Evolutionary conservation across 2,329 filamentous ascomycete species (phyloP).

Genomic region (Zymoseptoria passerinii): DNA sequence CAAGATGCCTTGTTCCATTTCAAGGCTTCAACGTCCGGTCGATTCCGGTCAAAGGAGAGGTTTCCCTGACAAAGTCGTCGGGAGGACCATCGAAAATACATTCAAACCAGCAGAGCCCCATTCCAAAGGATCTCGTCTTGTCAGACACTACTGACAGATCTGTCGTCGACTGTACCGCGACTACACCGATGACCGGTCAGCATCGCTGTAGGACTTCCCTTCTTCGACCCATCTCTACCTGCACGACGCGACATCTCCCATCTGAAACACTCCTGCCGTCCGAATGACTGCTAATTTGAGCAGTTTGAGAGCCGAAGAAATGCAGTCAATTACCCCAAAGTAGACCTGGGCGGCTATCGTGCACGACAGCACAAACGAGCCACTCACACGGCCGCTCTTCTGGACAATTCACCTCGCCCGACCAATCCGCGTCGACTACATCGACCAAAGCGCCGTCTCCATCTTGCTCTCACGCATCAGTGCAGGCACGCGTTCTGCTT

Average conservation of each 20-base stretch:
- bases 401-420: not conserved
- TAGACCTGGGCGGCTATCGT: not conserved
- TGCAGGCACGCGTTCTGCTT: not conserved
- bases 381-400: not conserved
- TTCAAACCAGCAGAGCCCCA: not conserved
- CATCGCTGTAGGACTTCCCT: not conserved
- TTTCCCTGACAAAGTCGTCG: not conserved
- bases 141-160: not conserved
- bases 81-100: not conserved
- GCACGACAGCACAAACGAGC: not conserved
- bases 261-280: not conserved
- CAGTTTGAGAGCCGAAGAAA: not conserved
- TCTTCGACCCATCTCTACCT: not conserved
- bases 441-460: not conserved
- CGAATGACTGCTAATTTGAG: not conserved
- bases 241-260: not conserved
- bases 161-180: not conserved
- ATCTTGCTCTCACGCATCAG: not conserved
- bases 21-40: not conserved
- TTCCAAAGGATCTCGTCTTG: not conserved
- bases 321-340: not conserved
- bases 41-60: not conserved
- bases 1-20: not conserved
- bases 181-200: not conserved
- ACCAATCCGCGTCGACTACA: not conserved